Evolutionary conservation across 73 alveolate species (phyloP).

Genomic region (Paramecium sonneborni): DNA sequence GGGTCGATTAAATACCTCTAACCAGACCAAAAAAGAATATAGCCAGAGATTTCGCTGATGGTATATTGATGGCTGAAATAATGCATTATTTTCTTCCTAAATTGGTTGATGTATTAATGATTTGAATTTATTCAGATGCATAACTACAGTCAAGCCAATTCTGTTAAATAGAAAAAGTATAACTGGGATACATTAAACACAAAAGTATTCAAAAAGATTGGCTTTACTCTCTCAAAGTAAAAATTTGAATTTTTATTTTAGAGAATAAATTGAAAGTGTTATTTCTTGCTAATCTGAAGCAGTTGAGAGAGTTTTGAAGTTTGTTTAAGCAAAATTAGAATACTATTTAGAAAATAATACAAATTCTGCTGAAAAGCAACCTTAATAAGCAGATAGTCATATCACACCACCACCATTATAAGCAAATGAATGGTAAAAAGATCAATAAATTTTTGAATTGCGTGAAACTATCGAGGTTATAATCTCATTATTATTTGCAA

Average conservation of each 20-base stretch:
- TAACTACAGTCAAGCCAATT: slow-evolving; percentile 78
- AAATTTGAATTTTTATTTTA: slow-evolving; percentile 38
- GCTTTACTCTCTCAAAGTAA: slow-evolving; percentile 55
- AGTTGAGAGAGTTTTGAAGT: slow-evolving; percentile 72
- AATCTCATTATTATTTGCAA: neutral
- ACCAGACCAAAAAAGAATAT: slow-evolving; percentile 93
- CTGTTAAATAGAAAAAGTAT: slow-evolving; percentile 69
- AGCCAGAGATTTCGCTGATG: slow-evolving; percentile 95
- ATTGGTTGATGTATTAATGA: slow-evolving; percentile 75
- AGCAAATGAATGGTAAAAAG: slow-evolving; percentile 72
- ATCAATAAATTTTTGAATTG: slow-evolving; percentile 71
- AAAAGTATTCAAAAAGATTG: slow-evolving; percentile 76
- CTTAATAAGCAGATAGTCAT: neutral
- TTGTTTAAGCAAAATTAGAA: slow-evolving; percentile 65
- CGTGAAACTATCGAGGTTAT: slow-evolving; percentile 78
- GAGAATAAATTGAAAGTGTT: slow-evolving; percentile 61
- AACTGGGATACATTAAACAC: slow-evolving; percentile 76
- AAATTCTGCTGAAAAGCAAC: slow-evolving; percentile 49
- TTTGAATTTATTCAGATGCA: slow-evolving; percentile 58
- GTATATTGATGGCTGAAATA: slow-evolving; percentile 88
- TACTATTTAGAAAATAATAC: slow-evolving; percentile 28
- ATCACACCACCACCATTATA: neutral
- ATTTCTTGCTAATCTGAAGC: slow-evolving; percentile 74
- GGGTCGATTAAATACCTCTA: slow-evolving; percentile 94
- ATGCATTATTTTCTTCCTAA: slow-evolving; percentile 83